Conservation (phyloP, 495 filamentous ascomycete species). For the Aspergillus saccharolyticus region DNA sequence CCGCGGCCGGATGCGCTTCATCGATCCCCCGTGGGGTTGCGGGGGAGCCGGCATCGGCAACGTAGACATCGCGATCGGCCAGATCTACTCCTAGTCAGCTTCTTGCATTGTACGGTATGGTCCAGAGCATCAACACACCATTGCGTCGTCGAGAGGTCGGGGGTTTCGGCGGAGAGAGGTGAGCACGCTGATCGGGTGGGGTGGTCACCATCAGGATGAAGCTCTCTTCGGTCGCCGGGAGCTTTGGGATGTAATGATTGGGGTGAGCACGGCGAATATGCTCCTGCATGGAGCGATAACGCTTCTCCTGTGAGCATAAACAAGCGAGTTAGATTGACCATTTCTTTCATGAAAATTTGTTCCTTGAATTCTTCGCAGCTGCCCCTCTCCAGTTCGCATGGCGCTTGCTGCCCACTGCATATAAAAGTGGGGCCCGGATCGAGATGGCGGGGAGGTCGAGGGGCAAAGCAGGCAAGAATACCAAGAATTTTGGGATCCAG, state of each 20-base stretch:
- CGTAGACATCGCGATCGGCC: conserved; percentile 48
- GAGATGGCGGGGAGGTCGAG: conserved; percentile 17
- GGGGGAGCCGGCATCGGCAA: conserved; percentile 64
- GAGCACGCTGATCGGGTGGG: conserved; percentile 67
- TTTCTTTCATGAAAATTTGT: background rate
- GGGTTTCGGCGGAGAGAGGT: conserved; percentile 53
- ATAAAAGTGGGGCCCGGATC: conserved; percentile 17
- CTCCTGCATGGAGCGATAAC: conserved; percentile 99
- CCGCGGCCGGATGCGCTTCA: conserved; percentile 64
- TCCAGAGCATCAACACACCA: conserved; percentile 21
- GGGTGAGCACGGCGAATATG: conserved; percentile 97
- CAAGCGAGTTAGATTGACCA: conserved; percentile 21
- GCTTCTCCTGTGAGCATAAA: conserved; percentile 66
- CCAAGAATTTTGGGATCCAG: conserved; percentile 9
- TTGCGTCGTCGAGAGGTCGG: conserved; percentile 34
- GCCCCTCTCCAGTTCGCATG: conserved; percentile 3
- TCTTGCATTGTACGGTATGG: background rate
- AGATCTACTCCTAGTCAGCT: conserved; percentile 36
- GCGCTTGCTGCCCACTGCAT: conserved; percentile 9
- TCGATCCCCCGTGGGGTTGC: conserved; percentile 69
- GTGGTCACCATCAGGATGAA: conserved; percentile 93
- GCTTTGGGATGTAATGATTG: conserved; percentile 96
- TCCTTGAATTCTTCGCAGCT: conserved; percentile 1
- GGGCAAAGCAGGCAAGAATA: conserved; percentile 12
- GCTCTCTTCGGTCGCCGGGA: conserved; percentile 97